These are phyloP conservation scores for Penicillium bovifimosum DNA, from an alignment of 495 filamentous ascomycete genomes.

Conservation along the genomic window DNA sequence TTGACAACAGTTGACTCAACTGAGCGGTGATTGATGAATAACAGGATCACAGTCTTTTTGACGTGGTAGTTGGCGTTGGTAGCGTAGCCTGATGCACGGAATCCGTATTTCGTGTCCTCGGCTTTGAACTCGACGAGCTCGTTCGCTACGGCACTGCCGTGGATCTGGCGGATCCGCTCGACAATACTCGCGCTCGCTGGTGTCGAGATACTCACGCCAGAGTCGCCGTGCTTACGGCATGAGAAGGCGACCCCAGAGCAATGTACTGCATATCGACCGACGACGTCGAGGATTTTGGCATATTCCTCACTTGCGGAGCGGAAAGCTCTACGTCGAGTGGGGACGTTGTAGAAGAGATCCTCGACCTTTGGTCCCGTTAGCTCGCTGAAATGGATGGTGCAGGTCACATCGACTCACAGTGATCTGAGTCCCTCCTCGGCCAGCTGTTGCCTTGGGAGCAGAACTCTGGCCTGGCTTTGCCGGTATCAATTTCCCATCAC, in stretches of 20 bases:
- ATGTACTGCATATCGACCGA: constrained; percentile 93
- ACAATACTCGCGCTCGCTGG: constrained; percentile 61
- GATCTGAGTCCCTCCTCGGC: constrained; percentile 93
- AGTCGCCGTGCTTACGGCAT: constrained; percentile 93
- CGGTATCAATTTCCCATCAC: constrained; percentile 75
- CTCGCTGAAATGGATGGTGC: background rate
- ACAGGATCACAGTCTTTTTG: constrained; percentile 80
- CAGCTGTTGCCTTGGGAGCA: constrained; percentile 84
- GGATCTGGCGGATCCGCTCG: constrained; percentile 85
- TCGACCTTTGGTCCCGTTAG: constrained; percentile 57
- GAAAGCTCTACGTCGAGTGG: constrained; percentile 82
- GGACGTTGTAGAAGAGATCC: constrained; percentile 95
- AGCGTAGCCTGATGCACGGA: constrained; percentile 72
- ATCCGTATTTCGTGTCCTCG: constrained; percentile 72
- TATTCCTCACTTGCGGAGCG: constrained; percentile 92
- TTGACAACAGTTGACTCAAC: constrained; percentile 89
- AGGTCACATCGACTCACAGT: constrained; percentile 49
- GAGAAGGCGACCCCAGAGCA: constrained; percentile 87
- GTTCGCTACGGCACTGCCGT: constrained; percentile 80
- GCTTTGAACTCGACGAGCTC: constrained; percentile 76
- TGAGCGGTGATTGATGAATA: constrained; percentile 98
- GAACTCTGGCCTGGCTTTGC: constrained; percentile 88
- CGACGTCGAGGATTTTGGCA: constrained; percentile 93
- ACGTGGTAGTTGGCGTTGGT: constrained; percentile 96
- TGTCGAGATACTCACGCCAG: constrained; percentile 73